Conservation (phyloP, 345 rosid species). For the Mercurialis annua region DNA sequence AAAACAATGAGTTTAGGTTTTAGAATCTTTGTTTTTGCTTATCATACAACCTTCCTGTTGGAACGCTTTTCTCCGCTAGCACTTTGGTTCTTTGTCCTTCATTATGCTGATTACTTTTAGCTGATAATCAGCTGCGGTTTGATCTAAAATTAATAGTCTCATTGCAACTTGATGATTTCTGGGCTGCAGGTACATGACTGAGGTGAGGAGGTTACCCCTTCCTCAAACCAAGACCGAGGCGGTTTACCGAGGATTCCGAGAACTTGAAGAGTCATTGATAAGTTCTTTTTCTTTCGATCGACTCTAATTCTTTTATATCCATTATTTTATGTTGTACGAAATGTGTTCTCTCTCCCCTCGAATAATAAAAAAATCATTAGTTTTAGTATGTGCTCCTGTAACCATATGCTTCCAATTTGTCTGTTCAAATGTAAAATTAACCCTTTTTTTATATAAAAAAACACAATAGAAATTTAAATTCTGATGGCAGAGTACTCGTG, state of each 20-base stretch:
- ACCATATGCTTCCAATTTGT: neutral
- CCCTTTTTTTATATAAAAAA: neutral
- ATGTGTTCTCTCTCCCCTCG: neutral
- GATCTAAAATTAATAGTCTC: neutral
- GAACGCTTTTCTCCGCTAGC: neutral
- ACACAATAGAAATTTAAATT: neutral
- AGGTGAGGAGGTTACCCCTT: constrained; percentile 75
- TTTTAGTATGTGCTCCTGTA: constrained; percentile 2
- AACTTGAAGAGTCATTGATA: constrained; percentile 84
- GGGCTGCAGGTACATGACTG: constrained; percentile 80
- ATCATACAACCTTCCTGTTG: neutral
- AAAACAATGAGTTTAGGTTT: neutral
- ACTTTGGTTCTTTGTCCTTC: neutral
- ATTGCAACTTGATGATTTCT: constrained; percentile 8
- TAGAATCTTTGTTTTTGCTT: neutral
- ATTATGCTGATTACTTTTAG: neutral
- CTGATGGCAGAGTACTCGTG: neutral
- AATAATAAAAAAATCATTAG: constrained; percentile 14
- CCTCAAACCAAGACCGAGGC: constrained; percentile 70
- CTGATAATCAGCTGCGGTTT: neutral
- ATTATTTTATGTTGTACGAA: constrained; percentile 17
- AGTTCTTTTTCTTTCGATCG: constrained; percentile 52
- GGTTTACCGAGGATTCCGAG: constrained; percentile 76
- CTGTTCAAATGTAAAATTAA: constrained; percentile 4
- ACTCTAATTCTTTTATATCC: constrained; percentile 29